Base-by-base conservation (phyloP, 2,329 filamentous ascomycete species). In the Curvularia verruculosa region DNA sequence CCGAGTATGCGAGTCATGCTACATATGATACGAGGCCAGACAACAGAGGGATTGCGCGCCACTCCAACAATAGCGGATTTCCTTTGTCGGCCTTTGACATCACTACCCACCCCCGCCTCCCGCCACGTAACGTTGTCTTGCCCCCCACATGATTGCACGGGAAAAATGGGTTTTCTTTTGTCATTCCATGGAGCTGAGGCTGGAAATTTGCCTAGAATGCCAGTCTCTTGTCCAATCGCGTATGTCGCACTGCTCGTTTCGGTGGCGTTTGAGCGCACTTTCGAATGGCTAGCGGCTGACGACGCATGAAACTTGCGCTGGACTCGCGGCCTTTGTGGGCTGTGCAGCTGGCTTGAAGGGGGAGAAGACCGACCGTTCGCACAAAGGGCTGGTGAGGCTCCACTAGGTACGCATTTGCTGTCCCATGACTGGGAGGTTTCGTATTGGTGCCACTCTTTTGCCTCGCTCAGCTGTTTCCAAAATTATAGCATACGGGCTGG, bases 221-320 rank as follows among this genome's bases (percentile, higher is more conserved):
- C 23, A 41, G 29, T 41, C 51, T 31, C 43, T 36, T 29, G 40
- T n/a, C 31, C 36, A 50, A 15, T 36, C 4, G 34, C 13, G 46
- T 46, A 43, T 60, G 46, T 43, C 49, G 44, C 47, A 52, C 46
- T 47, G 53, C 52, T 56, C 59, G 70, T 71, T 69, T 74, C 70
- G 69, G 50, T 54, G 52, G 58, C 62, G 68, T 69, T 56, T 63
- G 65, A 65, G 59, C 59, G 31, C 36, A 37, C 53, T 41, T 48
- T 60, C 64, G 64, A 61, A 47, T 60, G 53, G 53, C 53, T 36
- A 31, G 54, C 44, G 52, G 70, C 66, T 74, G 70, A 74, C 71
- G 70, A 74, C 66, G 65, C 67, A 67, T 74, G 70, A 74, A 72
- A 74, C 71, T n/a, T 54, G 60, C 58, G 15, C 48, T 45, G 49